Base-by-base conservation (phyloP, 1,139 yeast species). In the Candida albicans region DNA sequence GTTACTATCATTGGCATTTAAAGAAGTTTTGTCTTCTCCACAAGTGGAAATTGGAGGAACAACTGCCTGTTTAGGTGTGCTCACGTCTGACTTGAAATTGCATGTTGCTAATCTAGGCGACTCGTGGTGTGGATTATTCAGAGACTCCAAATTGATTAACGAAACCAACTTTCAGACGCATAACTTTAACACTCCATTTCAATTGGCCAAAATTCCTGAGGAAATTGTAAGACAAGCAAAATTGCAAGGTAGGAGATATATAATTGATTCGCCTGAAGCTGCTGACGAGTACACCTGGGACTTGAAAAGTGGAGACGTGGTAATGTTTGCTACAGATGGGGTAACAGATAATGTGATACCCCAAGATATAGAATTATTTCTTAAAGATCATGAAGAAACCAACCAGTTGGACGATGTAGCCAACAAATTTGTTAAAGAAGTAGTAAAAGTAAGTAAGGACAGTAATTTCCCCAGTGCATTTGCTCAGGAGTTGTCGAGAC, bases 41-140 rank as follows among this genome's bases (percentile, higher is more conserved):
- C 72, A 70, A 38, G 95, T 86, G 8, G 79, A 83, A 59, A 95
- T 91, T 33, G 99, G 99, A 4, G 95, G 97, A n/a, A 88, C 98
- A 1, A 93, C 99, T 0, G 91, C 95, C 1, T 88, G 96, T 56
- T 76, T 87, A 40, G 98, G 96, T 1, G 75, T 86, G 5, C 78
- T 88, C 38, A 69, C 81, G 12, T 70, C 81, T 1, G 73, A 68
- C 26, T 62, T 75, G 13, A 63, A 64, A 31, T 62, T 93, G 31
- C 67, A 70, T 36, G 84, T 89, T 0, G 86, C 95, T 3, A 93
- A 91, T 57, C 67, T 93, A 44, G 99, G 99, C 7, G 99, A 93
- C 61, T 90, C 97, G 2, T 95, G 97, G 84, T 88, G 90, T 64
- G 91, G 96, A 24, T 79, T 91, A 8, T 87, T 90, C 62, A 72